A percentile compares a stretch with the other conserved stretches of the same genome.
phyloP scores from a whole-genome alignment of 2,329 filamentous ascomycete species.

The Talaromyces islandicus region DNA sequence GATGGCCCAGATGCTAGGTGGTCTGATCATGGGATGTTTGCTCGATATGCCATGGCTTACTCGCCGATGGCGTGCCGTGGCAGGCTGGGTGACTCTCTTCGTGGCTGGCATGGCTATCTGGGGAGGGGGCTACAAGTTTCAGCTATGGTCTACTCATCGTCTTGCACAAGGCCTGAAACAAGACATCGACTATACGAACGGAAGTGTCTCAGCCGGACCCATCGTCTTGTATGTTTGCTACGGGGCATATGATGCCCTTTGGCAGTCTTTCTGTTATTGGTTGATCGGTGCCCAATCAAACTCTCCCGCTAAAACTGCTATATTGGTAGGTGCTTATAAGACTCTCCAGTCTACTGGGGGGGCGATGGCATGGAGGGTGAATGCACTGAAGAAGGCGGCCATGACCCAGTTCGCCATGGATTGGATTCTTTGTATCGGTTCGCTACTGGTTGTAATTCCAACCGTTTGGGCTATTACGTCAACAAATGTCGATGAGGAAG shows the following conservation, averaged over 20 bases:
- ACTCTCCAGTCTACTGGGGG: conserved; percentile 39
- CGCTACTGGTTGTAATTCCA: conserved; percentile 5
- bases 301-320: conserved; percentile 34
- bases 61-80: conserved; percentile 43
- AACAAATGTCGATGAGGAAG: conserved; percentile 5
- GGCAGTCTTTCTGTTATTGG: conserved; percentile 63
- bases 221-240: conserved; percentile 68
- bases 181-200: conserved; percentile 44
- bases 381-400: conserved; percentile 3
- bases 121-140: conserved; percentile 62
- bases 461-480: conserved; percentile 7
- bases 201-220: conserved; percentile 51
- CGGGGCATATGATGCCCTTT: conserved; percentile 63
- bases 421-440: conserved; percentile 7
- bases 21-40: conserved; percentile 32
- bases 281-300: conserved; percentile 43
- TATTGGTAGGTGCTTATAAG: conserved; percentile 45
- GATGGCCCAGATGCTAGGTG: conserved; percentile 48
- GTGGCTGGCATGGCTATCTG: conserved; percentile 48
- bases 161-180: conserved; percentile 35
- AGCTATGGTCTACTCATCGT: conserved; percentile 49
- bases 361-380: conserved; percentile 40
- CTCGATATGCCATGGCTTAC: conserved; percentile 38
- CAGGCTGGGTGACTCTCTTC: conserved; percentile 45
- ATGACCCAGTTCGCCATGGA: conserved; percentile 5